Evolutionary conservation across 805 yeast species (phyloP).

Genomic region (Kazachstania bromeliacearum): DNA sequence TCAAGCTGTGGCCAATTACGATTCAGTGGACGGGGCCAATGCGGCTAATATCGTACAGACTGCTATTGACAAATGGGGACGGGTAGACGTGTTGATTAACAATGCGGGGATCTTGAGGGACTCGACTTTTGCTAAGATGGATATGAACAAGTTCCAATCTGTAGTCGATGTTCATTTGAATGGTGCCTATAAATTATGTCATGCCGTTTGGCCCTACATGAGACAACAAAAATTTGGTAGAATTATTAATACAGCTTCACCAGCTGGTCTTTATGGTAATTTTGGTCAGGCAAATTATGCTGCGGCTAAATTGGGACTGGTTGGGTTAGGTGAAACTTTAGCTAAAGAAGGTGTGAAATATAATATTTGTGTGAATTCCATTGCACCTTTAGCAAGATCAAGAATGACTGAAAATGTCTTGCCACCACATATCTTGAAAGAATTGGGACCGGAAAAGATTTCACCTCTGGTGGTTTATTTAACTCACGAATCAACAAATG

Average conservation of each 20-base stretch:
- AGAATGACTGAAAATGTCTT: slow-evolving; percentile 90
- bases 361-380: slow-evolving; percentile 75
- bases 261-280: slow-evolving; percentile 94
- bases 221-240: slow-evolving; percentile 81
- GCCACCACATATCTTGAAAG: slow-evolving; percentile 76
- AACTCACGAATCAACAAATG: slow-evolving; percentile 52
- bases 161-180: slow-evolving; percentile 82
- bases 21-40: slow-evolving; percentile 62
- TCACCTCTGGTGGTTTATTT: slow-evolving; percentile 85
- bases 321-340: slow-evolving; percentile 87
- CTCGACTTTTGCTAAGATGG: slow-evolving; percentile 77
- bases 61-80: slow-evolving; percentile 78
- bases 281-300: slow-evolving; percentile 96
- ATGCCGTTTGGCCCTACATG: slow-evolving; percentile 89
- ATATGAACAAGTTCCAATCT: slow-evolving; percentile 64
- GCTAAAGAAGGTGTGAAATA: slow-evolving; percentile 87
- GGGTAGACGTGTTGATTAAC: slow-evolving; percentile 81
- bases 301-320: slow-evolving; percentile 82
- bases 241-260: slow-evolving; percentile 87
- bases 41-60: slow-evolving; percentile 80
- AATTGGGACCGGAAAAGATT: slow-evolving; percentile 75
- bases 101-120: slow-evolving; percentile 95
- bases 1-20: slow-evolving; percentile 85
- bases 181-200: slow-evolving; percentile 78
- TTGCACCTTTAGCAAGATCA: slow-evolving; percentile 92